Percentiles rank a stretch among this genome's conserved stretches.
Evolutionary conservation across 139 green algal species (phyloP).

Genomic region (Gonium pectorale): DNA sequence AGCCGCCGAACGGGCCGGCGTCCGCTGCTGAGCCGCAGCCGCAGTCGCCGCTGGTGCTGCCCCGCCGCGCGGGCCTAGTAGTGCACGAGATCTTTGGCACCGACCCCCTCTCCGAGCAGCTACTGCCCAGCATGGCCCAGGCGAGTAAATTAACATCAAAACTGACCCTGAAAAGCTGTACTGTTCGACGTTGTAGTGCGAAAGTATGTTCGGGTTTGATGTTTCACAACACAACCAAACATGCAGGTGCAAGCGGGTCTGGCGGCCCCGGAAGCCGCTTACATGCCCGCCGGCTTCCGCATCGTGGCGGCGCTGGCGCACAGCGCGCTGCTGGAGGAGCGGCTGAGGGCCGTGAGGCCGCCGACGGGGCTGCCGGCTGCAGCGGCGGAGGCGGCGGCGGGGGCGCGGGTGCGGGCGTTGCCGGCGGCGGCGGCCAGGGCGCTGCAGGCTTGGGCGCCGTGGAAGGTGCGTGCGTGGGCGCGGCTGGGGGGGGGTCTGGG

Average conservation of each 20-base stretch:
- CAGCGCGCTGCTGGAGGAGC: neutral
- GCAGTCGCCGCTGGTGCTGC: neutral
- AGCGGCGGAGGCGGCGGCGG: neutral
- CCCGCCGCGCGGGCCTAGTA: slow-evolving; percentile 36
- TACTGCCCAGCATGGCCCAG: slow-evolving; percentile 53
- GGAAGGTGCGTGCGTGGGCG: slow-evolving; percentile 29
- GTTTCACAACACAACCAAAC: neutral
- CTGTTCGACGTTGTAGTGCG: no score
- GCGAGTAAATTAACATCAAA: no score
- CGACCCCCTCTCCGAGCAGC: slow-evolving; percentile 58
- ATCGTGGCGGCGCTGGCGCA: slow-evolving; percentile 32
- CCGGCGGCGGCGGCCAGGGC: slow-evolving; percentile 6
- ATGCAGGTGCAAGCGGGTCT: neutral
- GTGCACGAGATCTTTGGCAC: slow-evolving; percentile 64
- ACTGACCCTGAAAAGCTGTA: no score
- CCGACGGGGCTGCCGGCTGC: neutral
- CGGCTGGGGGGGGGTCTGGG: neutral
- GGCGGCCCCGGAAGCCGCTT: slow-evolving; percentile 7
- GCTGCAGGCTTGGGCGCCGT: slow-evolving; percentile 32
- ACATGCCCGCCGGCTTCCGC: slow-evolving; percentile 23
- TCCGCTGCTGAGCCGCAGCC: no score
- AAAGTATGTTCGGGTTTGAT: neutral
- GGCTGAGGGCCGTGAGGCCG: neutral
- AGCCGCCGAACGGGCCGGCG: no score
- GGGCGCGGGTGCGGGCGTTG: neutral